These are phyloP conservation scores for Tylopilus sp. DNA, from an alignment of 1,284 basidiomycete genomes.

Conservation along the genomic window DNA sequence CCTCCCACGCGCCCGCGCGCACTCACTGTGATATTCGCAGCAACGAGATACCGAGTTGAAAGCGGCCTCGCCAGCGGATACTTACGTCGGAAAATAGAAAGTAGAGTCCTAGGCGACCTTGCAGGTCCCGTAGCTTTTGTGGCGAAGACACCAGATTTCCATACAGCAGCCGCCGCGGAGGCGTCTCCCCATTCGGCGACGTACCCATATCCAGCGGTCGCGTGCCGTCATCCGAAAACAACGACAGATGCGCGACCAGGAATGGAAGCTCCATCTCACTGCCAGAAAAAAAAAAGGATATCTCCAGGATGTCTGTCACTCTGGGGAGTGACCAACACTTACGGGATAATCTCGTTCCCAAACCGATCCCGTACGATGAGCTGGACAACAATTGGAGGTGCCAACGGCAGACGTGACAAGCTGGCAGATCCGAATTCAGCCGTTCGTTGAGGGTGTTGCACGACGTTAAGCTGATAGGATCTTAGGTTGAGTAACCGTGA, in stretches of 20 bases:
- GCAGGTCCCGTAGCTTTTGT: slow-evolving; percentile 70
- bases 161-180: slow-evolving; percentile 64
- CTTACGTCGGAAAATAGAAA: slow-evolving; percentile 90
- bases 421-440: slow-evolving; percentile 74
- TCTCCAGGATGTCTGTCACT: slow-evolving; percentile 25
- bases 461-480: slow-evolving; percentile 69
- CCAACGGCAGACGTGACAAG: slow-evolving; percentile 76
- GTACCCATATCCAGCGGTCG: slow-evolving; percentile 56
- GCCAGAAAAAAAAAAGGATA: slow-evolving; percentile 14
- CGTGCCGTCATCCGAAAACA: slow-evolving; percentile 61
- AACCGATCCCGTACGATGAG: slow-evolving; percentile 70
- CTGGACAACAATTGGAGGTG: slow-evolving; percentile 76
- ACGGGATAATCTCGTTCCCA: slow-evolving; percentile 66
- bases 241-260: slow-evolving; percentile 73
- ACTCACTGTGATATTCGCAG: slow-evolving; percentile 76
- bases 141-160: slow-evolving; percentile 82
- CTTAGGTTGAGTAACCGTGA: slow-evolving; percentile 38
- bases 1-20: slow-evolving; percentile 15
- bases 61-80: slow-evolving; percentile 72
- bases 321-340: slow-evolving; percentile 37
- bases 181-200: slow-evolving; percentile 41
- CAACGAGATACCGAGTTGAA: slow-evolving; percentile 70
- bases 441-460: slow-evolving; percentile 75
- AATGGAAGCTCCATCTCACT: slow-evolving; percentile 81
- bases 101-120: slow-evolving; percentile 74